phyloP scores from a whole-genome alignment of 2,329 filamentous ascomycete genomes.

The Penicillium expansum region DNA sequence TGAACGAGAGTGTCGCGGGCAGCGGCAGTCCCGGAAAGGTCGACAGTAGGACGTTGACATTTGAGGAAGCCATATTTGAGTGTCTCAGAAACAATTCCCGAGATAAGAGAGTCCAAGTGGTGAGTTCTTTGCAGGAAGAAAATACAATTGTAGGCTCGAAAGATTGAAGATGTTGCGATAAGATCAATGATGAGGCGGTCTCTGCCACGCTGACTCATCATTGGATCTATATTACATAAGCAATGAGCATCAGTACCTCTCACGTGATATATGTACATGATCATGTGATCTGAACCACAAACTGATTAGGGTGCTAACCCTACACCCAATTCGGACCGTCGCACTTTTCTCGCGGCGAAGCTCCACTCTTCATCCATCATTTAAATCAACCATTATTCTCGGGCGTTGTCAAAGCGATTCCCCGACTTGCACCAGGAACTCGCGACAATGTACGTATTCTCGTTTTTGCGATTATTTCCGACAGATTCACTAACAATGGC shows the following conservation, averaged over 20 bases:
- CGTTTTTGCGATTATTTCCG: neutral
- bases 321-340: conserved; percentile 32
- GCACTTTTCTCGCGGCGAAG: conserved; percentile 37
- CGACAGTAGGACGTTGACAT: conserved; percentile 78
- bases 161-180: conserved; percentile 9
- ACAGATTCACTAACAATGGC: conserved; percentile 18
- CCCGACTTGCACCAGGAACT: conserved; percentile 54
- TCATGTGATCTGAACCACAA: conserved; percentile 8
- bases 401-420: conserved; percentile 53
- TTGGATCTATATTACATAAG: too few relatives aligned
- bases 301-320: conserved; percentile 32
- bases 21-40: conserved; percentile 80
- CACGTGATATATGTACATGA: too few relatives aligned
- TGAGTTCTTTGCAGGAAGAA: neutral
- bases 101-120: neutral
- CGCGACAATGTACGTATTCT: conserved; percentile 50
- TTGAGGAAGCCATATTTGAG: conserved; percentile 53
- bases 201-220: neutral
- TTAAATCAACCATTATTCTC: conserved; percentile 37
- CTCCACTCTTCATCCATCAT: conserved; percentile 36
- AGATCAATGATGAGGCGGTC: conserved; percentile 14
- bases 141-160: neutral
- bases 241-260: too few relatives aligned
- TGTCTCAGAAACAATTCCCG: neutral
- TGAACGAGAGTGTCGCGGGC: conserved; percentile 77